Evolutionary conservation across 176 grass and related monocot species (phyloP), one percentile per base, ranked within the genome.

Genomic region (Poa pratensis): DNA sequence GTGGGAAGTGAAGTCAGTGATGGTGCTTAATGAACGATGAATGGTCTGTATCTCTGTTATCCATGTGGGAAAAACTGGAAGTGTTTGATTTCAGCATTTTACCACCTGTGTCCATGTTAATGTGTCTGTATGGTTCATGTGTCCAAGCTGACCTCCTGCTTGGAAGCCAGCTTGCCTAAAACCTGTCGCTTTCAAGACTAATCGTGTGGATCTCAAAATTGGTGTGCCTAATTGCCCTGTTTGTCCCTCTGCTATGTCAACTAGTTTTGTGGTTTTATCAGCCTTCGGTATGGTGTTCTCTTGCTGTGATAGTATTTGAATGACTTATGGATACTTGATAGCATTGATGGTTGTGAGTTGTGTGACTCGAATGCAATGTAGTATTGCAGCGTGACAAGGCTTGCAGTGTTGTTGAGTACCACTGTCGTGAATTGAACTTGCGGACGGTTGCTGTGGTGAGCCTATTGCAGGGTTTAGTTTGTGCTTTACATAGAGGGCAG

Each of bases 1-100:
- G 90, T 27, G 86, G 90, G 0, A 83, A 83, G 35, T 83, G 81
- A 83, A 49, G 69, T n/a, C 60, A 58, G 34, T 58, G 65, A 19
- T 22, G 34, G 3, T 55, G 64, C 46, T 27, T 72, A 42, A 71
- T 70, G 80, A 40, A 60, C 17, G 53, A 74, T 61, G 52, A 74
- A 49, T 13, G 67, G n/a, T 43, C 3, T 53, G n/a, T 73, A 82
- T 82, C 52, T 72, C 80, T 19, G 69, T 83, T 83, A 58, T 43
- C 69, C 81, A 61, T 73, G 55, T 73, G 81, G 81, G 54, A 49
- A 45, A 83, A 72, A 73, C 80, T 83, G 46, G 9, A 42, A 78
- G 46, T 83, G 51, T 57, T 83, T 73, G 70, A 45, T 72, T 83
- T 73, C 39, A 74, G 69, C 52, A 60, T 30, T 60, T 59, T 72